Evolutionary conservation across 345 rosid genomes (phyloP), one percentile per base, ranked within the genome.

Genomic region (Eutrema yunnanense): DNA sequence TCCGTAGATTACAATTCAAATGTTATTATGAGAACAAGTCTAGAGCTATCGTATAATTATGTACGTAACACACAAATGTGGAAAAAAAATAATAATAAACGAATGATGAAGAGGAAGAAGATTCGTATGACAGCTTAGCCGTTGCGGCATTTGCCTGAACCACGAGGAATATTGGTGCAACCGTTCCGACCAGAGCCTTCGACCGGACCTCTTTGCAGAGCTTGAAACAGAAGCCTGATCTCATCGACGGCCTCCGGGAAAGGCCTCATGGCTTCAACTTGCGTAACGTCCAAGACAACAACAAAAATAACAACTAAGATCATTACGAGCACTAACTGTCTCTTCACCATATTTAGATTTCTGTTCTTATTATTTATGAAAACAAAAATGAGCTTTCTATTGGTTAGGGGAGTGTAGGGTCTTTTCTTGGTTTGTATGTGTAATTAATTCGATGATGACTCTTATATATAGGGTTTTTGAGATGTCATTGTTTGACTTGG

Each of bases 401-500:
- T 42, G 73, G 73, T 67, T 41, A 3, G 19, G 7, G 41, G 37
- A 62, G 13, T 11, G 14, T 67, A 33, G 12, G 38, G 6, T 7
- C 2, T 54, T 37, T 69, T 30, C 1, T 49, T 58, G 40, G 16
- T 58, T 46, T 62, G 74, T 52, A 63, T 69, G 61, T 69, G 71
- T 76, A 19, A 56, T 40, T 1, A 46, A 55, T 63, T 47, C 34
- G 75, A 70, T 63, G 0, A 55, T 40, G 75, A 63, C 38, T 76
- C 75, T 1, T 62, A 62, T 76, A 44, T 75, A 70, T 76, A 63
- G 10, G 65, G 9, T 3, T 62, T 53, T 22, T 30, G 54, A 62
- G 75, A 76, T 65, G 79, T 48, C 75, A 11, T 76, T 69, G 79
- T 63, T 70, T 76, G 79, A 76, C 75, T 63, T 26, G 65, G 2